Base-by-base conservation (phyloP, 441 rosid genomes). In the Macaranga tanarius region DNA sequence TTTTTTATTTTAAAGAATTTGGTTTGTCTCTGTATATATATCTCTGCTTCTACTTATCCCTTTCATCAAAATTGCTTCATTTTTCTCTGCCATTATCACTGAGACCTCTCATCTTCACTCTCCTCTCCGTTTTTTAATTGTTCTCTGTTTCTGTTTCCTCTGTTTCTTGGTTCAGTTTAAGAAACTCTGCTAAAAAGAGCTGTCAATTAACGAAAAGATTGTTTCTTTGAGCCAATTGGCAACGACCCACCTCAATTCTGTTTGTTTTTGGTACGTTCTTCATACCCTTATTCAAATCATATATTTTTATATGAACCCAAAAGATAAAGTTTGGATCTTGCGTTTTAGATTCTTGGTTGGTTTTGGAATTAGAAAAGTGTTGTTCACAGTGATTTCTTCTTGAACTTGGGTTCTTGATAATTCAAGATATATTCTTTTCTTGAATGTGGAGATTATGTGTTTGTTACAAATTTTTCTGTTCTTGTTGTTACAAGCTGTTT, bases 211-310 rank as follows among this genome's bases (percentile, higher is more conserved):
- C 9, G 7, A 54, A 25, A 42, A 19, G 58, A 50, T 2, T 4
- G 17, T 45, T 45, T 25, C 23, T 58, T 40, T 42, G 2, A 48
- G 17, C 19, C 52, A 15, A 48, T 48, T 48, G 4, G 52, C 52
- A 12, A 15, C 52, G 13, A 12, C 50, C 44, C 28, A 70, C 13
- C 22, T 0, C 28, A 12, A 4, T 20, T 50, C 42, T 45, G 58
- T 60, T 47, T 26, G 16, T 60, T 70, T 7, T 11, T 28, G 58
- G 65, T 60, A 70, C 60, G 58, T 44, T 9, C 44, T 31, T 70
- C 7, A 20, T 60, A 26, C 15, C 57, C 25, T 40, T 31, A 31
- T 31, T 31, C 5, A 31, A 31, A 31, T 31, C 3, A 31, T 31
- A 2, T 31, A 31, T 31, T 31, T 31, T 47, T 25, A 11, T 48